phyloP scores from a whole-genome alignment of 768 basidiomycete species.

The Mycena kentingensis region DNA sequence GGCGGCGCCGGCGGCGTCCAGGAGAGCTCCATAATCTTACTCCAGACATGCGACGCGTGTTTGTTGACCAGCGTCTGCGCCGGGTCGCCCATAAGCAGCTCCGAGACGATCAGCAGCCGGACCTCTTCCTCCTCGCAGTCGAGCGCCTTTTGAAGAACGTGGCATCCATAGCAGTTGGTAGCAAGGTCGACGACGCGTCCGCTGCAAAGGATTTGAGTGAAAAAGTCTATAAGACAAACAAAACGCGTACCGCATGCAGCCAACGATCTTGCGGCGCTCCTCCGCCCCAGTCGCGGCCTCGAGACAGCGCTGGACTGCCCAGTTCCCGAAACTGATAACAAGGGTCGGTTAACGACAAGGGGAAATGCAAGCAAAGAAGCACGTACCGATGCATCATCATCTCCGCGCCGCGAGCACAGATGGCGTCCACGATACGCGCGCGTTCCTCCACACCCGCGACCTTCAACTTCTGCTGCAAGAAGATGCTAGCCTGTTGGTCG shows the following conservation, averaged over 20 bases:
- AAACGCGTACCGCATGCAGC: slow-evolving; percentile 74
- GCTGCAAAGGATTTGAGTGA: slow-evolving; percentile 37
- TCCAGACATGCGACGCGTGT: slow-evolving; percentile 91
- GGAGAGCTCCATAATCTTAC: slow-evolving; percentile 91
- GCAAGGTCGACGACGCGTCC: slow-evolving; percentile 85
- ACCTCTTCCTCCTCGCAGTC: slow-evolving; percentile 86
- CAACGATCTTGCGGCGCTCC: slow-evolving; percentile 78
- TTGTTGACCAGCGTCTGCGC: slow-evolving; percentile 87
- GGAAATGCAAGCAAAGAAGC: neutral
- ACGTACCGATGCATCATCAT: slow-evolving; percentile 88
- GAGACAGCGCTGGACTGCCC: slow-evolving; percentile 87
- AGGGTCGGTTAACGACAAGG: slow-evolving; percentile 4
- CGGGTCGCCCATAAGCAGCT: slow-evolving; percentile 81
- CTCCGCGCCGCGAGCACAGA: slow-evolving; percentile 80
- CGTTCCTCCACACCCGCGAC: slow-evolving; percentile 79
- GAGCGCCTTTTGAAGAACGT: slow-evolving; percentile 86
- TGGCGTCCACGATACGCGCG: slow-evolving; percentile 83
- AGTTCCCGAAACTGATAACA: slow-evolving; percentile 76
- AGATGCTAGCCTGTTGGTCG: slow-evolving; percentile 89
- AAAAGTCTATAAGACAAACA: neutral
- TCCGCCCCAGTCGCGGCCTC: slow-evolving; percentile 76
- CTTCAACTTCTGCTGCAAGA: slow-evolving; percentile 88
- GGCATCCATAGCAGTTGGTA: slow-evolving; percentile 87
- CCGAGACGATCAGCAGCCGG: slow-evolving; percentile 78
- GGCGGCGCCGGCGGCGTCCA: slow-evolving; percentile 88